phyloP scores from a whole-genome alignment of 176 grass and related monocot genomes.

The Oryza punctata region DNA sequence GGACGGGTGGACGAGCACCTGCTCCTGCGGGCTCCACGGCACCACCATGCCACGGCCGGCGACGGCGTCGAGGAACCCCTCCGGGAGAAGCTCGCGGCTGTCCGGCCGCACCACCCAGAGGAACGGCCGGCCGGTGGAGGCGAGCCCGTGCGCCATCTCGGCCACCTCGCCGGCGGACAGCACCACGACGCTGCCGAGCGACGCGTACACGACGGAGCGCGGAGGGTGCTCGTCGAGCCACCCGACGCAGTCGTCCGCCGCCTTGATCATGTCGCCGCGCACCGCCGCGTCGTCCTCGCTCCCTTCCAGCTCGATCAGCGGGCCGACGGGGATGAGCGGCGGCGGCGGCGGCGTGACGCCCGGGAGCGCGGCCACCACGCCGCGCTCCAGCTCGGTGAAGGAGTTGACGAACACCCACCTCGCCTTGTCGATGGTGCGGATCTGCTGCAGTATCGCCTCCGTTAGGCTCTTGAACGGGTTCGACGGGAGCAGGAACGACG shows the following conservation, averaged over 20 bases:
- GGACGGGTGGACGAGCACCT: conserved; percentile 57
- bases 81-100: conserved; percentile 34
- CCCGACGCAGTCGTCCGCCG: conserved; percentile 45
- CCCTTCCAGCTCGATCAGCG: conserved; percentile 50
- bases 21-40: conserved; percentile 80
- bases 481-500: conserved; percentile 72
- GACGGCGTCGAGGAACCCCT: conserved; percentile 45
- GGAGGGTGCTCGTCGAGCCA: conserved; percentile 63
- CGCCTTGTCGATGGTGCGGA: conserved; percentile 53
- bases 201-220: conserved; percentile 70
- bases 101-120: conserved; percentile 81
- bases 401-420: conserved; percentile 75
- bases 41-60: conserved; percentile 57
- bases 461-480: conserved; percentile 50
- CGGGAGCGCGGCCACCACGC: conserved; percentile 42
- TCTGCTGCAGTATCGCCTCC: conserved; percentile 51
- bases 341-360: conserved; percentile 33
- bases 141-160: conserved; percentile 69
- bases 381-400: conserved; percentile 67
- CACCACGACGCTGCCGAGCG: conserved; percentile 72
- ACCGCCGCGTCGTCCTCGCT: background rate
- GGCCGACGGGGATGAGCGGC: conserved; percentile 58
- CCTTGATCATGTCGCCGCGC: conserved; percentile 56
- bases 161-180: conserved; percentile 49
- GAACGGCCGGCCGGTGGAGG: conserved; percentile 48